A percentile compares a stretch with the other conserved stretches of the same genome.
Evolutionary conservation across 306 rosid genomes (phyloP).

Genomic region (Glycyrrhiza uralensis): DNA sequence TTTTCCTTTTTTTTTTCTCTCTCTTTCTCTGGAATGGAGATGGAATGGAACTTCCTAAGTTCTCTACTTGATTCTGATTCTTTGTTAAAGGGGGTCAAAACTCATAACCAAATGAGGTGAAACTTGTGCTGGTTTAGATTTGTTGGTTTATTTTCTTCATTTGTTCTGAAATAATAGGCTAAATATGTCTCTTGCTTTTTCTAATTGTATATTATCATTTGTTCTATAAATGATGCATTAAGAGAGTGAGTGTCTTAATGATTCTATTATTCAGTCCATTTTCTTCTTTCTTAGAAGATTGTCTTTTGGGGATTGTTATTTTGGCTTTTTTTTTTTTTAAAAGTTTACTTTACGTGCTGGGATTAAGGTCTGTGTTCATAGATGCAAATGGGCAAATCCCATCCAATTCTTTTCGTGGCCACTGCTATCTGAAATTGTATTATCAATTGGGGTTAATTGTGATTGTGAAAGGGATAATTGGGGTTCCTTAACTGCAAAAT

Average conservation of each 20-base stretch:
- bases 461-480: neutral
- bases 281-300: constrained; percentile 1
- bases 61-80: neutral
- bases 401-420: neutral
- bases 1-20: no score
- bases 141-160: neutral
- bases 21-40: no score
- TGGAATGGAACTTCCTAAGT: neutral
- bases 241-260: neutral
- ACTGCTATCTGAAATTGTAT: neutral
- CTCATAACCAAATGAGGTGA: neutral
- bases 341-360: neutral
- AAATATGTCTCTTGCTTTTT: neutral
- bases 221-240: neutral
- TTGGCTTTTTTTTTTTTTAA: neutral
- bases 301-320: neutral
- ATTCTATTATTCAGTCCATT: neutral
- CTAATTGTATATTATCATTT: neutral
- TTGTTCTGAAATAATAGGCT: neutral
- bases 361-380: neutral
- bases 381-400: neutral
- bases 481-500: neutral
- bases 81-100: neutral
- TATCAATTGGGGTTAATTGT: neutral
- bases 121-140: neutral